Evolutionary conservation across 495 filamentous ascomycete genomes (phyloP), one percentile per base, ranked within the genome.

Genomic region (Neurospora sp.): DNA sequence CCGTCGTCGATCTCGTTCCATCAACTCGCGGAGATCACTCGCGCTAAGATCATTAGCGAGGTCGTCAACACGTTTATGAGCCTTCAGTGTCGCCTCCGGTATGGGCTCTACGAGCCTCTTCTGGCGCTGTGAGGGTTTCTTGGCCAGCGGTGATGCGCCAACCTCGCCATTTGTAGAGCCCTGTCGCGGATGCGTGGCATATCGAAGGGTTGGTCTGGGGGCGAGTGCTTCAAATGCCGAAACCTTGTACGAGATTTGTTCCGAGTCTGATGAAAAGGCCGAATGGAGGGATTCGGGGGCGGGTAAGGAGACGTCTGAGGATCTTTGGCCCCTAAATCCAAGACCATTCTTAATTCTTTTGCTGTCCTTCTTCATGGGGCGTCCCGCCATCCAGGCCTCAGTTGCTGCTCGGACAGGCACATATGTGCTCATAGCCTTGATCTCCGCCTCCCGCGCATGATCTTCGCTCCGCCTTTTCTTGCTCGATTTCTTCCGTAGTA

Each of bases 1-100:
- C 40, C 94, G 86, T 73, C 93, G 88, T 73, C 91, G 85, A 78
- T 98, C 94, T 71, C 94, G 84, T 72, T 98, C 94, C 86, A 98
- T 88, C 41, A 97, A 79, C 76, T 96, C 92, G 22, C 94, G 86
- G 69, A 98, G 77, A 76, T 90, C 92, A 42, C 91, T 87, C 2
- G 94, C 91, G 81, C 91, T 91, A 53, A 97, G 83, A 46, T 92
- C 90, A 79, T 97, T 91, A 31, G 93, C 94, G 44, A 96, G 83
- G 68, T 91, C 89, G 75, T 95, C 91, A 14, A 98, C 88, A 42
- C 91, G 88, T 76, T 89, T 91, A 71, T 87, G 89, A 4, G 91
- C 89, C 73, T 86, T 90, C 16, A 89, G 80, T 5, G 88, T 88
- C 20, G 92, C 90, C 71, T 93, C 89, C 5, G 88, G 86, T 12